Evolutionary conservation across 495 filamentous ascomycete species (phyloP).

Genomic region (Xylaria castorea): DNA sequence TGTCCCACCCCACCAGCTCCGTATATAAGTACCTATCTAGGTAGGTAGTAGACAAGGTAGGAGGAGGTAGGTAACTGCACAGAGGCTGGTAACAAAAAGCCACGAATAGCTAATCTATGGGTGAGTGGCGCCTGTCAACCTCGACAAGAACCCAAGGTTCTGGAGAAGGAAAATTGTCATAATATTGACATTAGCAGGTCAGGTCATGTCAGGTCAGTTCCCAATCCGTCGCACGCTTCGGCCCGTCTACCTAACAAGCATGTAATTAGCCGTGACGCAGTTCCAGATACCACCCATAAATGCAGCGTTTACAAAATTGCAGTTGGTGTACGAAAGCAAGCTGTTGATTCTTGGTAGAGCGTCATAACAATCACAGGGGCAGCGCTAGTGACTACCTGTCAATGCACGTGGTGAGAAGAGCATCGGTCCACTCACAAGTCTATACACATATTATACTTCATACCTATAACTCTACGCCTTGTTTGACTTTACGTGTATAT

Average conservation of each 20-base stretch:
- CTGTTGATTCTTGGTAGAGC: background rate
- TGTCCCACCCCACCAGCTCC: background rate
- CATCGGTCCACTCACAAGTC: background rate
- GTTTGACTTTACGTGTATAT: background rate
- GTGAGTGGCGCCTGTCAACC: background rate
- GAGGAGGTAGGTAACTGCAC: too few species aligned
- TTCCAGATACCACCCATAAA: background rate
- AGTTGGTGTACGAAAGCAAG: background rate
- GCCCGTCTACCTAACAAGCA: constrained; percentile 20
- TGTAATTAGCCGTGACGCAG: constrained; percentile 2
- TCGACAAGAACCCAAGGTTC: background rate
- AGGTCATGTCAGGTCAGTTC: background rate
- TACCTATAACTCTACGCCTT: background rate
- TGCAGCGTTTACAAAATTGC: background rate
- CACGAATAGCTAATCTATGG: background rate
- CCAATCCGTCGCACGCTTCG: constrained; percentile 14
- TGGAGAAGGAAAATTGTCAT: background rate
- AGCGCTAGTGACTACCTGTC: background rate
- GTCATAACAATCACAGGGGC: constrained; percentile 4
- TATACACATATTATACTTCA: background rate
- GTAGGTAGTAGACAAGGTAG: too few species aligned
- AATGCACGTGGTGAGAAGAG: constrained; percentile 13
- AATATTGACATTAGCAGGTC: background rate
- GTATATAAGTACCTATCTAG: background rate
- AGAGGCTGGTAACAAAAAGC: too few species aligned